phyloP scores from a whole-genome alignment of 192 early-diverging fungal genomes.

The Backusella australiensis region DNA sequence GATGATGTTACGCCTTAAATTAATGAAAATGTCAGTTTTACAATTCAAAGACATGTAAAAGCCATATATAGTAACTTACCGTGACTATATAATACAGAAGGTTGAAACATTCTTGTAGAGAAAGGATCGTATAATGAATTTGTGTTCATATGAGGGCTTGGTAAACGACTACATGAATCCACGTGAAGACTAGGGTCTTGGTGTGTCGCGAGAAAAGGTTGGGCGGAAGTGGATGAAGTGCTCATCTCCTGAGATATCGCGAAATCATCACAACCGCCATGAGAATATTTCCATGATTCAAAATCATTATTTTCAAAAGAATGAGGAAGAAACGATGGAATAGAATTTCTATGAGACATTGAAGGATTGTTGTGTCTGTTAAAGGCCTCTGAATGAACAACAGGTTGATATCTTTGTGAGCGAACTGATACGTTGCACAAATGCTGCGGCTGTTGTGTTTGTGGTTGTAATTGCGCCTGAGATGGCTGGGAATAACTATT shows the following conservation, averaged over 20 bases:
- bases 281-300: not conserved
- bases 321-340: not conserved
- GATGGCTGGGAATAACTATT: not conserved
- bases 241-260: constrained; percentile 5
- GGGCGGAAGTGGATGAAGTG: not conserved
- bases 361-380: not conserved
- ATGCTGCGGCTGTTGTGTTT: not conserved
- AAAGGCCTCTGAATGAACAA: not conserved
- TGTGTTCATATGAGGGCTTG: constrained; percentile 9
- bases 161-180: not conserved
- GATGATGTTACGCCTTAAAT: not conserved
- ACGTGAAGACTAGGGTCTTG: not conserved
- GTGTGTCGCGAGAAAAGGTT: not conserved
- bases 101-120: not conserved
- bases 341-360: not conserved
- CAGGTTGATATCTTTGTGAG: not conserved
- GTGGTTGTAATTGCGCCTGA: not conserved
- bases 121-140: constrained; percentile 7
- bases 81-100: constrained; percentile 8
- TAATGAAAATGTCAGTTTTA: not conserved
- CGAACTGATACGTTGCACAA: not conserved
- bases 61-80: not conserved
- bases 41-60: not conserved
- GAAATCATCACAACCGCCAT: not conserved
- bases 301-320: not conserved